Percentiles rank a stretch among this genome's conserved stretches.
Conservation (phyloP, 192 early-diverging fungal genomes). For the Gryganskiella cystojenkinii region DNA sequence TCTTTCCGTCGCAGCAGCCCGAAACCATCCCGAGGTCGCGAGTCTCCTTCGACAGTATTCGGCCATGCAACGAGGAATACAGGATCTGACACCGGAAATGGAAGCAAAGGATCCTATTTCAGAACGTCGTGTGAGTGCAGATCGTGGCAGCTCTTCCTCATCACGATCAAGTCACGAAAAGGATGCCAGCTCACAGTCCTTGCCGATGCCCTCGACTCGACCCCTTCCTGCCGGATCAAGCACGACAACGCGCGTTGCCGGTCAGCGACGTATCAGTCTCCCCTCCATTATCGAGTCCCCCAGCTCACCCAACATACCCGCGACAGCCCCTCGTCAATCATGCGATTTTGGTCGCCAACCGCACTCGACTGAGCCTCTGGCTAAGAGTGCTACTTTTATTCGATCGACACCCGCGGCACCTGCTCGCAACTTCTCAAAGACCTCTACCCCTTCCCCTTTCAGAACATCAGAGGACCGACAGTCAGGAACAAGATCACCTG, state of each 20-base stretch:
- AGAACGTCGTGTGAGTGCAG: constrained; percentile 27
- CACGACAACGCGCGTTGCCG: constrained; percentile 12
- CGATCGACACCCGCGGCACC: constrained; percentile 24
- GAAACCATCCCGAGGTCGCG: constrained; percentile 62
- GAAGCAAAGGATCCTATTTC: constrained; percentile 22
- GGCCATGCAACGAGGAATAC: constrained; percentile 45
- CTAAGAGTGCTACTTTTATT: constrained; percentile 19
- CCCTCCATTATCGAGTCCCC: constrained; percentile 44
- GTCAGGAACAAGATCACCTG: not conserved
- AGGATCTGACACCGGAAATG: constrained; percentile 36
- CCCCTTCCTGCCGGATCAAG: not conserved
- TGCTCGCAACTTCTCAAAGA: constrained; percentile 13
- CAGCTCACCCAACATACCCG: too few species aligned
- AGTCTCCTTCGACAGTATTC: constrained; percentile 41
- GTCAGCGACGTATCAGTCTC: constrained; percentile 42
- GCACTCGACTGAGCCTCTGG: constrained; percentile 45
- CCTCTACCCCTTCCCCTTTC: not conserved
- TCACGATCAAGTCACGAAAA: constrained; percentile 3
- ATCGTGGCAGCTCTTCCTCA: too few species aligned
- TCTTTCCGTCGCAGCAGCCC: constrained; percentile 61
- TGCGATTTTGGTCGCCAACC: constrained; percentile 40
- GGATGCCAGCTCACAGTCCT: constrained; percentile 24
- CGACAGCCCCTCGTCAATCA: constrained; percentile 37
- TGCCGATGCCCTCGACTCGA: not conserved
- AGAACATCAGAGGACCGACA: constrained; percentile 15